Percentiles rank a stretch among this genome's conserved stretches.
Conservation (phyloP, 1,284 basidiomycete genomes). For the Ustilago esculenta region DNA sequence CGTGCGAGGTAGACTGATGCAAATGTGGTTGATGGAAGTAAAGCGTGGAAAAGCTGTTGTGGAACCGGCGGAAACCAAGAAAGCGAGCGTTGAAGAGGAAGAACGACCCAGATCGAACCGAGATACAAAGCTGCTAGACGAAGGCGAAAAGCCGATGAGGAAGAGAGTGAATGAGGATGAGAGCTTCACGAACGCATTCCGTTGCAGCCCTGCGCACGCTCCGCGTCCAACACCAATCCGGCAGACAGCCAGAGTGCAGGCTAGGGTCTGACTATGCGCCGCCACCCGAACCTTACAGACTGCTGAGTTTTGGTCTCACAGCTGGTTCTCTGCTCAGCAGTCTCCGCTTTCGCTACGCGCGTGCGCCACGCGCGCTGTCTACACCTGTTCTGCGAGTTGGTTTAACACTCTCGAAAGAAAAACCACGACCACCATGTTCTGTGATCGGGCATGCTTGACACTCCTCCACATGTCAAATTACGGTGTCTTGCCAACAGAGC, state of each 20-base stretch:
- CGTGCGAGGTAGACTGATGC: constrained; percentile 9
- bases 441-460: no score
- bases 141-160: constrained; percentile 42
- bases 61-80: constrained; percentile 11
- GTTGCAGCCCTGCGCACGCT: not conserved
- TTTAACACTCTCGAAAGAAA: no score
- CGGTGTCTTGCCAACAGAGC: no score
- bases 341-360: no score
- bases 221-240: no score
- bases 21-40: constrained; percentile 24
- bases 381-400: no score
- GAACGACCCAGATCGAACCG: constrained; percentile 13
- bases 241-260: not conserved
- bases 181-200: not conserved
- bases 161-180: constrained; percentile 1
- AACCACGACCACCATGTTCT: no score
- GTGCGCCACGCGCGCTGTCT: no score
- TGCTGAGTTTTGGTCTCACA: not conserved
- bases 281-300: constrained; percentile 2
- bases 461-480: no score
- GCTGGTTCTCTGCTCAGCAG: not conserved
- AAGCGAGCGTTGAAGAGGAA: constrained; percentile 13
- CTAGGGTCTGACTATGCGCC: constrained; percentile 7
- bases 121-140: constrained; percentile 31
- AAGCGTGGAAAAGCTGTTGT: constrained; percentile 5